phyloP scores from a whole-genome alignment of 31 red algal genomes.

The Bonnemaisonia californica region DNA sequence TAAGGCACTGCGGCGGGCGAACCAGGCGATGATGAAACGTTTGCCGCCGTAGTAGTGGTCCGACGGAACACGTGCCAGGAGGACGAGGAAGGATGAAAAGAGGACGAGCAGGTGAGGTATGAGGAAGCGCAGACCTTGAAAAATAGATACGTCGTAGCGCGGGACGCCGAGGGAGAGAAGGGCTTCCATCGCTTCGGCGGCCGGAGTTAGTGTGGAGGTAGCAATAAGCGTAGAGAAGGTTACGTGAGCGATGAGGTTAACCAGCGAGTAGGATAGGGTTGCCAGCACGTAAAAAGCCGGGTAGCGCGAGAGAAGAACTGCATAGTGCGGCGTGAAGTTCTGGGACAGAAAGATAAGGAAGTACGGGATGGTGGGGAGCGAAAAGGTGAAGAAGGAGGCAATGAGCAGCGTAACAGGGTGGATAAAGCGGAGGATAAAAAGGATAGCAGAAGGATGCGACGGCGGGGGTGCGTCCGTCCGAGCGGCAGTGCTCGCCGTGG shows the following conservation, averaged over 20 bases:
- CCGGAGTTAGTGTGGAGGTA: background rate
- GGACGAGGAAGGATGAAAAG: constrained; percentile 17
- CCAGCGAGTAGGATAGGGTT: constrained; percentile 27
- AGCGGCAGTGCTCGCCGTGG: background rate
- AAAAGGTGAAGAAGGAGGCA: constrained; percentile 23
- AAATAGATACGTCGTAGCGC: constrained; percentile 29
- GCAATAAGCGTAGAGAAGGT: constrained; percentile 31
- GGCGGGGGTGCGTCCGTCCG: too few relatives aligned
- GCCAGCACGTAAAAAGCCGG: constrained; percentile 12
- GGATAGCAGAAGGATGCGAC: background rate
- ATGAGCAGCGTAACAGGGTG: constrained; percentile 20
- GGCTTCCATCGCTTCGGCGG: background rate
- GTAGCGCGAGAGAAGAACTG: constrained; percentile 20
- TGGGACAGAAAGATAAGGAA: constrained; percentile 30
- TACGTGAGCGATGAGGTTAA: constrained; percentile 29
- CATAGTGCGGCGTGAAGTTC: constrained; percentile 4
- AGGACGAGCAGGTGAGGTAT: constrained; percentile 36
- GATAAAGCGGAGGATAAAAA: constrained; percentile 11
- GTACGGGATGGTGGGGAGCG: constrained; percentile 35
- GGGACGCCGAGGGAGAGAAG: constrained; percentile 39
- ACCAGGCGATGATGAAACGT: constrained; percentile 23
- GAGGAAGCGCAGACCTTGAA: constrained; percentile 47
- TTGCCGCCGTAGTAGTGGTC: constrained; percentile 7
- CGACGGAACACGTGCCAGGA: constrained; percentile 30
- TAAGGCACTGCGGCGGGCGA: background rate